Evolutionary conservation across 2,329 filamentous ascomycete species (phyloP), one percentile per base, ranked within the genome.

Genomic region (Atkinsonella texensis): DNA sequence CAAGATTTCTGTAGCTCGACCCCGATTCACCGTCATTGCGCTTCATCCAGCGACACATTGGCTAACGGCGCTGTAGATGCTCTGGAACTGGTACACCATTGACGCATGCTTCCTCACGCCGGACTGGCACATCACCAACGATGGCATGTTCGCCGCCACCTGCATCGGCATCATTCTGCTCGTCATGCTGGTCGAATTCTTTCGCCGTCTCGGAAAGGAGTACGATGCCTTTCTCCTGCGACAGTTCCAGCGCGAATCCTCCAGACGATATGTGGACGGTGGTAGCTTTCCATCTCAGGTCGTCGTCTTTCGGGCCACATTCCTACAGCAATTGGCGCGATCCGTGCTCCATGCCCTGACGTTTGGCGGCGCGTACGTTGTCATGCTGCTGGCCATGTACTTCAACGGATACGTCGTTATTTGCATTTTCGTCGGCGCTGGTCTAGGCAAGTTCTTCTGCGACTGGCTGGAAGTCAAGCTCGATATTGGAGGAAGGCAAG

Each of bases 31-130:
- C n/a, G 28, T 18, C 40, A 17, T 18, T 18, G n/a, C 17, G 18
- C 9, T 18, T 11, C 12, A 32, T 23, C 46, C 23, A 23, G 15
- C 41, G 18, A 51, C 53, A 42, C 28, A 55, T 48, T 51, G 11
- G 52, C 18, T 38, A 7, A 8, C 3, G 4, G n/a, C 10, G 10
- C 4, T 42, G 12, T 42, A 87, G 83, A 89, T 88, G 85, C 70
- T 87, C 35, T 88, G 84, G 84, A 89, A 88, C 63, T 88, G 84
- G 84, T 74, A 84, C 66, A 84, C 81, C 2, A 73, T 86, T 60
- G 80, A 85, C 62, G 70, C 82, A 18, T 88, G 82, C 68, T 91
- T 91, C 73, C 74, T 91, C 58, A 70, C 84, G 17, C 60, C 65
- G 5, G 74, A 75, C 44, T 93, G 87, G 87, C 83, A 83, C 61